Evolutionary conservation across 2,329 filamentous ascomycete genomes (phyloP), one percentile per base, ranked within the genome.

Genomic region (Fusarium sp.): DNA sequence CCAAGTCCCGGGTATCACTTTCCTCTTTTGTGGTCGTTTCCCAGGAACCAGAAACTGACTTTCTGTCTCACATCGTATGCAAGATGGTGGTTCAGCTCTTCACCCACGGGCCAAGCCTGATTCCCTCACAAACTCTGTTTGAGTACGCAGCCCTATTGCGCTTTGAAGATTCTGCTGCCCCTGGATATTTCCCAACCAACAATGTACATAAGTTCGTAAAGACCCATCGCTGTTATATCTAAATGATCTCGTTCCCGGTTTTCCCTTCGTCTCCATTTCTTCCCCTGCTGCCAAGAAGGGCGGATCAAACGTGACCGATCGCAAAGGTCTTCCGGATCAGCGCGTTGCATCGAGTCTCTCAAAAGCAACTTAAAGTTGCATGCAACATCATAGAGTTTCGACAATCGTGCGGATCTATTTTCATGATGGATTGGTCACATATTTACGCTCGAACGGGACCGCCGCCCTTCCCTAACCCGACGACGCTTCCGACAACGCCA

Each of bases 401-500:
- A 14, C 20, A 29, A 18, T 11, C 11, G 32, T 9, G 27, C 14
- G 25, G n/a, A 11, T 59, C 22, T 25, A 22, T 7, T 12, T 34
- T 56, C 24, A 24, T 13, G 13, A 72, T 72, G 64, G 49, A 37
- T 14, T 66, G 48, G 16, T 34, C 37, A 18, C 12, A 40, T n/a
- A 45, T 71, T 7, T 69, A 53, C 12, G 37, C 56, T 44, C 68
- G 68, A 18, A 41, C 41, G 18, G 69, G 69, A 20, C 71, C 70
- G 20, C 68, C 66, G 10, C 67, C 74, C 8, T 71, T 71, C 25
- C 72, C 68, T 2, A 67, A 79, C 49, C 74, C 77, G 9, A 58
- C 67, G 30, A 70, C 73, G 42, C 77, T 79, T 10, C 78, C 78
- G 3, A 79, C 78, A 13, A 75, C 78, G 13, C 68, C 76, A n/a